phyloP scores from a whole-genome alignment of 2,329 filamentous ascomycete species.

The Ceratocystiopsis brevicomis region DNA sequence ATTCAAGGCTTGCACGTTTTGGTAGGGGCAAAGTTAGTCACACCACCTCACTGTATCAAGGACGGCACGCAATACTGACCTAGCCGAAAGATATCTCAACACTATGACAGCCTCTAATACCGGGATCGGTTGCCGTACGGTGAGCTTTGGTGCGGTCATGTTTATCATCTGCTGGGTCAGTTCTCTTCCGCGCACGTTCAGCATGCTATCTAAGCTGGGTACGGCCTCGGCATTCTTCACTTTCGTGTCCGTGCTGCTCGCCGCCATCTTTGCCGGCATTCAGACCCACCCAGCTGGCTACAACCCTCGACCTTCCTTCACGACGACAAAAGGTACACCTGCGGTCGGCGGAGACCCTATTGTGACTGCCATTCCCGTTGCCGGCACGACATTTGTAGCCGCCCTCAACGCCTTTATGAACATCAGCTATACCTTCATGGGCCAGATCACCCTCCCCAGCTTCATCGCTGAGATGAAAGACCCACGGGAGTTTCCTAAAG shows the following conservation, averaged over 20 bases:
- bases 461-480: constrained; percentile 90
- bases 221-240: constrained; percentile 71
- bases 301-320: constrained; percentile 25
- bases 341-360: constrained; percentile 38
- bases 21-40: constrained; percentile 45
- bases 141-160: constrained; percentile 59
- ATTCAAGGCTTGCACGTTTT: constrained; percentile 75
- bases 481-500: constrained; percentile 73
- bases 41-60: no score
- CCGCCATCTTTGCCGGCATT: constrained; percentile 62
- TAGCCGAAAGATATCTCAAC: constrained; percentile 44
- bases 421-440: constrained; percentile 91
- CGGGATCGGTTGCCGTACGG: constrained; percentile 49
- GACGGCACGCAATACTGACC: no score
- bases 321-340: constrained; percentile 12
- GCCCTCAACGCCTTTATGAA: constrained; percentile 84
- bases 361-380: constrained; percentile 47
- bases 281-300: constrained; percentile 56
- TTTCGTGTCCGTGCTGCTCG: constrained; percentile 71
- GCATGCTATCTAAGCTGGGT: constrained; percentile 58
- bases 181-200: constrained; percentile 74
- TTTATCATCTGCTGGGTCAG: constrained; percentile 57
- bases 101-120: constrained; percentile 58
- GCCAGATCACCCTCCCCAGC: constrained; percentile 80
- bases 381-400: constrained; percentile 58